These are phyloP conservation scores for Camelina sativa DNA, from an alignment of 345 rosid species.

Conservation along the genomic window DNA sequence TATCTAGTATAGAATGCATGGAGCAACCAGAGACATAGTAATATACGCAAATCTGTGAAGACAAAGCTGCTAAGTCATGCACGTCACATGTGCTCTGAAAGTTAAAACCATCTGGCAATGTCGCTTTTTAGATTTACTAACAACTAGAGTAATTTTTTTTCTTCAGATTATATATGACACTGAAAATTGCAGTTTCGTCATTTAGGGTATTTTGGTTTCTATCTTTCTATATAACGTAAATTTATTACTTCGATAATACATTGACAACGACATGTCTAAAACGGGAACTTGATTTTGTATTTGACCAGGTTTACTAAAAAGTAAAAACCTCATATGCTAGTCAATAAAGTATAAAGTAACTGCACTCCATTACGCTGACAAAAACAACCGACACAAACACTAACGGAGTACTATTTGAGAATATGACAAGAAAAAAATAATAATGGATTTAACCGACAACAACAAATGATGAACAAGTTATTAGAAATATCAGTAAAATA, in stretches of 20 bases:
- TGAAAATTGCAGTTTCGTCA: neutral
- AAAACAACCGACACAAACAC: neutral
- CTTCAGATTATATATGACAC: neutral
- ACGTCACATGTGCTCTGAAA: constrained; percentile 40
- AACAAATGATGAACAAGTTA: neutral
- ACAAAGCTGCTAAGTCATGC: constrained; percentile 32
- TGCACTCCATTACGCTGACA: neutral
- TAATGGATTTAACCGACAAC: neutral
- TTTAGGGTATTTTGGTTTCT: neutral
- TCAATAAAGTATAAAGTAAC: constrained; percentile 11
- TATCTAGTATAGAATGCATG: no score
- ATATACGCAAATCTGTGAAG: neutral
- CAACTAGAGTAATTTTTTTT: no score
- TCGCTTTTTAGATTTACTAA: constrained; percentile 26
- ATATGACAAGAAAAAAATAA: neutral
- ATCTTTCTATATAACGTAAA: neutral
- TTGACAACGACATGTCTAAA: constrained; percentile 18
- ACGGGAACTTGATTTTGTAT: neutral
- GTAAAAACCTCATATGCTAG: neutral
- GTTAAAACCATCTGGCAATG: constrained; percentile 35
- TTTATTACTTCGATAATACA: neutral
- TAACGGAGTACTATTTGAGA: no score
- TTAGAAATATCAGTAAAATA: neutral
- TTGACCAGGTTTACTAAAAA: constrained; percentile 12
- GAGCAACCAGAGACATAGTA: no score